Evolutionary conservation across 257 asterid species (phyloP).

Genomic region (Scutellaria galericulata): DNA sequence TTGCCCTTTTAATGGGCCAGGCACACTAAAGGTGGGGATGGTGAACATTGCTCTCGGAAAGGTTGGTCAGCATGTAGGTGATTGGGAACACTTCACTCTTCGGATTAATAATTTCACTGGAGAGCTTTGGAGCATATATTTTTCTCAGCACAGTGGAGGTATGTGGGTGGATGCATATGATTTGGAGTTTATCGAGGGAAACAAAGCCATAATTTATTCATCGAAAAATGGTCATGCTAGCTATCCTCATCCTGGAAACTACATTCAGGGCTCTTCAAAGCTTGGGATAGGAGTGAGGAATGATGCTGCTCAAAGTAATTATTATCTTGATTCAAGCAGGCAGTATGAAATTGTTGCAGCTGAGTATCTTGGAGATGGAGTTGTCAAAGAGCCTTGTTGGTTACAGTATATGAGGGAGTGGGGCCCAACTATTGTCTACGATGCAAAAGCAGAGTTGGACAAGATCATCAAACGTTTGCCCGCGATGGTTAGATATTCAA

Average conservation of each 20-base stretch:
- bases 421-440: slow-evolving; percentile 82
- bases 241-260: slow-evolving; percentile 82
- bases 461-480: slow-evolving; percentile 63
- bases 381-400: slow-evolving; percentile 74
- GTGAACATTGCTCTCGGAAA: slow-evolving; percentile 61
- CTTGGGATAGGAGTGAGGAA: slow-evolving; percentile 89
- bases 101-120: slow-evolving; percentile 86
- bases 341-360: slow-evolving; percentile 81
- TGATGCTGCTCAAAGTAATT: slow-evolving; percentile 62
- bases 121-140: slow-evolving; percentile 85
- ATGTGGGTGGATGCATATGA: slow-evolving; percentile 76
- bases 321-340: slow-evolving; percentile 67
- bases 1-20: slow-evolving; percentile 92
- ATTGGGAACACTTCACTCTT: slow-evolving; percentile 97
- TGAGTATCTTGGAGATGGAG: slow-evolving; percentile 76
- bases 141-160: slow-evolving; percentile 97
- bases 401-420: slow-evolving; percentile 84
- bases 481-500: slow-evolving; percentile 45
- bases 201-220: slow-evolving; percentile 74
- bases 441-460: slow-evolving; percentile 68
- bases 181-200: slow-evolving; percentile 77
- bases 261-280: slow-evolving; percentile 80
- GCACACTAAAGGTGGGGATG: slow-evolving; percentile 69
- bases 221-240: slow-evolving; percentile 87
- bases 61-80: slow-evolving; percentile 91